These are phyloP conservation scores for Colletotrichum gloeosporioides DNA, from an alignment of 2,329 filamentous ascomycete genomes.

Conservation along the genomic window DNA sequence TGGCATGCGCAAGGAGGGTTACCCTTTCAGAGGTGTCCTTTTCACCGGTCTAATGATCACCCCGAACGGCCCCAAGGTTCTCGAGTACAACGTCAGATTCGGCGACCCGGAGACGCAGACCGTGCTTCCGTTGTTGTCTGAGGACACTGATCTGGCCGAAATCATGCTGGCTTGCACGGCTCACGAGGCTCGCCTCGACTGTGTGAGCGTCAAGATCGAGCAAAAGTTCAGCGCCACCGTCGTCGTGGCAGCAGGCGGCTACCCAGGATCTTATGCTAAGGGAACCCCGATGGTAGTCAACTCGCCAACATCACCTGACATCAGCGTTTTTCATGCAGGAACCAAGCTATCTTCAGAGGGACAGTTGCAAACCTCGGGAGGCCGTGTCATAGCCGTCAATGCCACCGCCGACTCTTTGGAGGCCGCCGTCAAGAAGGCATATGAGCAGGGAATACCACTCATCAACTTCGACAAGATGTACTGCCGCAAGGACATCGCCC, in stretches of 20 bases:
- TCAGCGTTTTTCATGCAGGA: slow-evolving; percentile 85
- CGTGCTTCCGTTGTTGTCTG: slow-evolving; percentile 74
- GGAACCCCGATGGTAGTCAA: slow-evolving; percentile 60
- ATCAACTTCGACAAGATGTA: slow-evolving; percentile 85
- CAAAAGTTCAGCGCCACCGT: slow-evolving; percentile 78
- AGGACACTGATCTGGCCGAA: slow-evolving; percentile 80
- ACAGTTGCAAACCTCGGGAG: slow-evolving; percentile 74
- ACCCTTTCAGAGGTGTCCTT: slow-evolving; percentile 71
- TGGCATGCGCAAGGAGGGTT: slow-evolving; percentile 79
- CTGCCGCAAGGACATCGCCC: slow-evolving; percentile 85
- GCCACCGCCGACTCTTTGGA: slow-evolving; percentile 71
- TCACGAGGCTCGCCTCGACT: slow-evolving; percentile 67
- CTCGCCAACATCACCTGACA: slow-evolving; percentile 44
- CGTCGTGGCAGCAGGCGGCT: slow-evolving; percentile 84
- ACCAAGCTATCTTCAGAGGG: slow-evolving; percentile 63
- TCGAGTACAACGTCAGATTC: slow-evolving; percentile 91
- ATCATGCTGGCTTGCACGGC: slow-evolving; percentile 80
- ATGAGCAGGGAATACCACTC: slow-evolving; percentile 70
- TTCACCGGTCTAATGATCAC: slow-evolving; percentile 90
- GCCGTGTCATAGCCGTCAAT: slow-evolving; percentile 84
- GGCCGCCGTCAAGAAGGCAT: slow-evolving; percentile 80
- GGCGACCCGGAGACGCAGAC: slow-evolving; percentile 90
- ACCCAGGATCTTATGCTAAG: slow-evolving; percentile 80
- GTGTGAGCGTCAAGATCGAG: slow-evolving; percentile 67
- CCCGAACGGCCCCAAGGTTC: slow-evolving; percentile 72